Conservation (phyloP, 805 yeast species). For the Candida golubevii region DNA sequence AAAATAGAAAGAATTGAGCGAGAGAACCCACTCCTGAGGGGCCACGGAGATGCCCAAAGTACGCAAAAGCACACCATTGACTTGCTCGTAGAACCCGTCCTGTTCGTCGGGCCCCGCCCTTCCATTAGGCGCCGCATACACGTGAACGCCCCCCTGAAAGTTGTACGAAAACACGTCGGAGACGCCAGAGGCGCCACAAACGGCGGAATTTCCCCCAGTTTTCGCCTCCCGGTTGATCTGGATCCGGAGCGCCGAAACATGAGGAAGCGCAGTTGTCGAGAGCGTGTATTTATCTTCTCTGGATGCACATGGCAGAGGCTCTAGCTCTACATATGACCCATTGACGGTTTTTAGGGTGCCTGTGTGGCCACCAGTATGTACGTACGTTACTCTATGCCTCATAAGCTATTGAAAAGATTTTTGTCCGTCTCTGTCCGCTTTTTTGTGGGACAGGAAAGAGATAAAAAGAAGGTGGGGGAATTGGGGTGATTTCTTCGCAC, state of each 20-base stretch:
- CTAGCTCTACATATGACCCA: conserved; percentile 7
- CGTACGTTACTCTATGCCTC: conserved; percentile 15
- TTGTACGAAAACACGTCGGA: conserved; percentile 24
- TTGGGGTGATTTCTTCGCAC: no score
- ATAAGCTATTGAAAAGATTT: background rate
- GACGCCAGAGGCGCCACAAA: background rate
- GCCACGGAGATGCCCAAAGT: conserved; percentile 18
- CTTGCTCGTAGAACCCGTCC: conserved; percentile 22
- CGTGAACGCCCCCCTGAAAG: conserved; percentile 23
- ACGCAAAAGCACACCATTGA: conserved; percentile 4
- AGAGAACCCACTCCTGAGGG: conserved; percentile 23
- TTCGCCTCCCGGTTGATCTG: conserved; percentile 6
- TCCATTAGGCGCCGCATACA: conserved; percentile 28
- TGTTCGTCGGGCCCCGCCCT: conserved; percentile 9
- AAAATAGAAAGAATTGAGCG: conserved; percentile 27
- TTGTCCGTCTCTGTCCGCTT: no score
- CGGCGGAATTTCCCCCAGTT: background rate
- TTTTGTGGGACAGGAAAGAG: no score
- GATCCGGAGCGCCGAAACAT: conserved; percentile 12
- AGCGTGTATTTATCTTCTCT: conserved; percentile 12
- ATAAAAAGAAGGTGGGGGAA: no score
- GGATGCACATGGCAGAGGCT: conserved; percentile 1
- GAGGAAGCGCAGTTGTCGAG: conserved; percentile 1
- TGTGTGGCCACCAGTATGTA: conserved; percentile 6
- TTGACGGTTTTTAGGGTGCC: conserved; percentile 6